Conservation (phyloP, 164 flowering plant species). For the Saururus chinensis region DNA sequence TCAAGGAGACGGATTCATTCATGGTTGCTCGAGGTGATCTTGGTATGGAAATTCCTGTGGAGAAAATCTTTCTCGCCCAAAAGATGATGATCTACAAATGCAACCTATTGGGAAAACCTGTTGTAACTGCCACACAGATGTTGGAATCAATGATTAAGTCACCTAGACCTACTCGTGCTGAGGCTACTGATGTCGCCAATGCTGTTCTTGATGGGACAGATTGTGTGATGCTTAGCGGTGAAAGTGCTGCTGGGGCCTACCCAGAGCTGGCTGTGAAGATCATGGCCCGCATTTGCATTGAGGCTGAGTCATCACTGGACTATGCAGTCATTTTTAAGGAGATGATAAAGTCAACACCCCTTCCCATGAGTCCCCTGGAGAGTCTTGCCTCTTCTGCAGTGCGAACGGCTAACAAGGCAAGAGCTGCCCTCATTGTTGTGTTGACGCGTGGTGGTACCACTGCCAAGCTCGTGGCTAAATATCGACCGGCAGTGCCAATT, state of each 20-base stretch:
- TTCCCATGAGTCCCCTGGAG: constrained; percentile 84
- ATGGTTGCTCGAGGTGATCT: constrained; percentile 95
- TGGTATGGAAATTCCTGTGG: constrained; percentile 86
- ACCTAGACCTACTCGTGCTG: constrained; percentile 79
- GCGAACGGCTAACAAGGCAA: constrained; percentile 66
- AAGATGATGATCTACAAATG: constrained; percentile 93
- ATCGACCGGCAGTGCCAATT: constrained; percentile 77
- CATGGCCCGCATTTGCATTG: constrained; percentile 68
- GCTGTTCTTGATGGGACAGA: constrained; percentile 85
- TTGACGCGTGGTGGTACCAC: constrained; percentile 74
- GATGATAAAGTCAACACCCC: constrained; percentile 58
- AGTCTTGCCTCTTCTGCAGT: constrained; percentile 81
- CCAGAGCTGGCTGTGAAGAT: constrained; percentile 75
- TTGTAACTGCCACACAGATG: constrained; percentile 88
- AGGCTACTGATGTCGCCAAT: constrained; percentile 82
- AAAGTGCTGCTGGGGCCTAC: constrained; percentile 82
- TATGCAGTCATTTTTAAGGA: constrained; percentile 62
- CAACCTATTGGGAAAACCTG: constrained; percentile 70
- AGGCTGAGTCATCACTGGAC: constrained; percentile 73
- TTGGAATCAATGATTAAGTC: constrained; percentile 86
- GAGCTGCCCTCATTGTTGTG: constrained; percentile 57
- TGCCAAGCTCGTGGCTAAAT: constrained; percentile 77
- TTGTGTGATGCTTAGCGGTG: constrained; percentile 88
- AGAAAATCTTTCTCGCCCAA: constrained; percentile 80
- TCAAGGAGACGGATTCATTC: constrained; percentile 70